Conservation (phyloP, 768 basidiomycete species). For the Suillus plorans region DNA sequence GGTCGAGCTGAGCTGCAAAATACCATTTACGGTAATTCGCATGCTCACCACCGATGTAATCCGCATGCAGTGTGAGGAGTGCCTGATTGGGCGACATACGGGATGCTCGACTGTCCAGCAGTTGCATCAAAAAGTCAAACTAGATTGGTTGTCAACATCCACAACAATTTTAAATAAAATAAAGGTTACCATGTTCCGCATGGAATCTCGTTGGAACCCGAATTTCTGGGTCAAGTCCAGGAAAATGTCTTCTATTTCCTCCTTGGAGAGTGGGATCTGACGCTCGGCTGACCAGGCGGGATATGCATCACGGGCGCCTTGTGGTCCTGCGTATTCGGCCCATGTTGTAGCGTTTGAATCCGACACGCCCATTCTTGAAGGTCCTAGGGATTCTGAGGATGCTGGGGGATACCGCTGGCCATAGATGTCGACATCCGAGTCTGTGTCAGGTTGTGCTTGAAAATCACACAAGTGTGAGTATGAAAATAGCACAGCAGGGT, state of each 20-base stretch:
- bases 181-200: constrained; percentile 85
- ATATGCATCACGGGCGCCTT: constrained; percentile 77
- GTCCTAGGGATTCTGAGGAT: constrained; percentile 75
- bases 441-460: constrained; percentile 76
- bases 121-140: constrained; percentile 98
- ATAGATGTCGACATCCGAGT: constrained; percentile 79
- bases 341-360: constrained; percentile 77
- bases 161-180: constrained; percentile 5
- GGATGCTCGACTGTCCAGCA: constrained; percentile 93
- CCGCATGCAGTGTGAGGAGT: constrained; percentile 91
- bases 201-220: constrained; percentile 94
- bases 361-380: constrained; percentile 57
- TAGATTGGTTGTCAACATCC: constrained; percentile 27
- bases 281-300: constrained; percentile 93
- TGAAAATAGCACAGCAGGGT: constrained; percentile 7
- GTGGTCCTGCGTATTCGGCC: constrained; percentile 55
- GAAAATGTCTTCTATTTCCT: constrained; percentile 98
- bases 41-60: constrained; percentile 98
- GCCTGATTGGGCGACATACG: constrained; percentile 98
- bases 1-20: constrained; percentile 97
- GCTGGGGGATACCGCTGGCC: constrained; percentile 61
- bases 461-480: constrained; percentile 16
- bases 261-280: constrained; percentile 95
- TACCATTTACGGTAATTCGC: constrained; percentile 99
- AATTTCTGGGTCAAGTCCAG: constrained; percentile 98